A percentile compares a stretch with the other conserved stretches of the same genome.
Conservation (phyloP, 768 basidiomycete species). For the Lactarius trivialis region DNA sequence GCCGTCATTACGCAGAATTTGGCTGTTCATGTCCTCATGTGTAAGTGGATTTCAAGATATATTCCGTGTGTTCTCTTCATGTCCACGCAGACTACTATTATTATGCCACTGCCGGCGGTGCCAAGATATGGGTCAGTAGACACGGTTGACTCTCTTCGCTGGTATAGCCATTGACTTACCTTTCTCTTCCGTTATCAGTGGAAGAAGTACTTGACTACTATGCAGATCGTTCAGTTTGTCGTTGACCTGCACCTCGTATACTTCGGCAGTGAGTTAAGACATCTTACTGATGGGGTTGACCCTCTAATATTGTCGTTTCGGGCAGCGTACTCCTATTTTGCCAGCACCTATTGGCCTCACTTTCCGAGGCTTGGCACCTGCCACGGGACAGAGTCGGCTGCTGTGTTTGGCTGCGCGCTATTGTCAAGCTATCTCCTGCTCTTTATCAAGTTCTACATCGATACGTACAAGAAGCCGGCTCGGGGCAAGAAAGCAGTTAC, state of each 20-base stretch:
- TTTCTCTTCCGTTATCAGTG: conserved; percentile 48
- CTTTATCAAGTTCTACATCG: conserved; percentile 93
- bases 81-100: conserved; percentile 86
- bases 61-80: background rate
- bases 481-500: conserved; percentile 31
- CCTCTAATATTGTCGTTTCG: background rate
- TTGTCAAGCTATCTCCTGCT: conserved; percentile 87
- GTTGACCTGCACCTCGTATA: conserved; percentile 88
- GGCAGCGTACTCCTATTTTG: conserved; percentile 77
- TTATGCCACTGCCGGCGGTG: conserved; percentile 95
- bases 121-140: conserved; percentile 81
- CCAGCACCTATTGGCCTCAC: conserved; percentile 44
- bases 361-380: conserved; percentile 78
- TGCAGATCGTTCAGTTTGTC: conserved; percentile 96
- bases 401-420: conserved; percentile 81
- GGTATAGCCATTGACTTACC: background rate
- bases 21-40: conserved; percentile 95
- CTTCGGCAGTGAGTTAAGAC: conserved; percentile 75
- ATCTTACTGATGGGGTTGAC: background rate
- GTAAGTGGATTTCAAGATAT: conserved; percentile 42
- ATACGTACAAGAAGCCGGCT: conserved; percentile 69
- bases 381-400: conserved; percentile 83
- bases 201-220: conserved; percentile 95
- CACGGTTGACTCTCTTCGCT: background rate
- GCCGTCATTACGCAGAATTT: conserved; percentile 89